Percentiles rank a stretch among this genome's conserved stretches.
Evolutionary conservation across 139 green algal species (phyloP).

Genomic region (Astrephomene gubernaculifera): DNA sequence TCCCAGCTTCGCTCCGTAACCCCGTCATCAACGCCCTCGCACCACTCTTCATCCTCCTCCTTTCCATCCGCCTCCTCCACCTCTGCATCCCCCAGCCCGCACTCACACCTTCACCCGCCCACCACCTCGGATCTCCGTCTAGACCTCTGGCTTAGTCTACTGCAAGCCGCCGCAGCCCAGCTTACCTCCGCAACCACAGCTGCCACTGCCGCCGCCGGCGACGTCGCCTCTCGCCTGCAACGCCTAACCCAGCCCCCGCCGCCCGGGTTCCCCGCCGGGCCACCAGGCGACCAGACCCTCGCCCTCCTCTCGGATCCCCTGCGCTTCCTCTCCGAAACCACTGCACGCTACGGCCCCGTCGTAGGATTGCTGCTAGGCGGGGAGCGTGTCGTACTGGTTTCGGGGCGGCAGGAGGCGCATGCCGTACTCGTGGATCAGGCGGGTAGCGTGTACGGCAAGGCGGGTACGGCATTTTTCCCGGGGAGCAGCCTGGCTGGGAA

Average conservation of each 20-base stretch:
- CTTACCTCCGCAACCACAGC: neutral
- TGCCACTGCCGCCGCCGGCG: conserved; percentile 8
- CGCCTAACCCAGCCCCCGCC: conserved; percentile 41
- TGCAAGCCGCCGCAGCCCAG: conserved; percentile 17
- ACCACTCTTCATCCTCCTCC: neutral
- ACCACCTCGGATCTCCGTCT: neutral
- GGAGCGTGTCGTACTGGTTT: conserved; percentile 83
- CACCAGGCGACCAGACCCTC: conserved; percentile 72
- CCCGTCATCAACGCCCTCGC: too few relatives aligned
- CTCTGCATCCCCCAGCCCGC: neutral
- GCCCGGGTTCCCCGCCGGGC: conserved; percentile 66
- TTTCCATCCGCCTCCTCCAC: neutral
- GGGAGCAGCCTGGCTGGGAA: conserved; percentile 85
- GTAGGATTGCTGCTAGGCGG: conserved; percentile 84
- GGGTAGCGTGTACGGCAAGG: conserved; percentile 59
- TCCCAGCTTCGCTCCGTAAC: too few relatives aligned
- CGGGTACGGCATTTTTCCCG: conserved; percentile 94
- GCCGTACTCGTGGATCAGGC: conserved; percentile 27
- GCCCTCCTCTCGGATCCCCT: conserved; percentile 76
- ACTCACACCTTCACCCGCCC: neutral
- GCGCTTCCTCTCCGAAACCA: conserved; percentile 62
- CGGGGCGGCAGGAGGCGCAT: conserved; percentile 44
- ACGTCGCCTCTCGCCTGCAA: conserved; percentile 37
- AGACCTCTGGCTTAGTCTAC: conserved; percentile 14
- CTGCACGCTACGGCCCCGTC: conserved; percentile 61